These are phyloP conservation scores for Chlorencoelia australis DNA, from an alignment of 2,329 filamentous ascomycete genomes.

Conservation along the genomic window DNA sequence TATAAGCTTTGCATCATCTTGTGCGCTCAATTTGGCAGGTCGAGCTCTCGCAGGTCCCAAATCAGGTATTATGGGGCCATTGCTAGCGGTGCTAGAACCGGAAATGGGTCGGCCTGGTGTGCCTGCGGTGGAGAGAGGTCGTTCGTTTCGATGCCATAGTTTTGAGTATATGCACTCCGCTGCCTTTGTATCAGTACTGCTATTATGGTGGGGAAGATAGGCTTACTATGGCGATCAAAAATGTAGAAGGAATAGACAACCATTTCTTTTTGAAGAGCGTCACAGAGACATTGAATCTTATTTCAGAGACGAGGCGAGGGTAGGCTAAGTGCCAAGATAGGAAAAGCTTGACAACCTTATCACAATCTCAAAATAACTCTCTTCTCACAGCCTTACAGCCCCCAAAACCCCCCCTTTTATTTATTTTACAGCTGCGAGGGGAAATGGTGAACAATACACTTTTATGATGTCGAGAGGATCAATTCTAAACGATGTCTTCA, in stretches of 20 bases:
- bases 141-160: conserved; percentile 50
- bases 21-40: conserved; percentile 33
- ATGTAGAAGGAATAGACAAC: conserved; percentile 97
- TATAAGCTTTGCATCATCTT: conserved; percentile 91
- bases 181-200: conserved; percentile 31
- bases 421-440: too few relatives aligned
- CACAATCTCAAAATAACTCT: neutral
- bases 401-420: neutral
- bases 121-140: conserved; percentile 25
- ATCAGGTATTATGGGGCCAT: conserved; percentile 27
- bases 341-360: too few relatives aligned
- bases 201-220: conserved; percentile 5
- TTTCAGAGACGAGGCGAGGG: too few relatives aligned
- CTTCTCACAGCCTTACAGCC: neutral
- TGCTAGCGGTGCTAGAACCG: conserved; percentile 35
- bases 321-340: too few relatives aligned
- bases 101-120: conserved; percentile 40
- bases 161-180: conserved; percentile 96
- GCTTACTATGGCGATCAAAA: conserved; percentile 91
- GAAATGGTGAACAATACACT: too few relatives aligned
- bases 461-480: conserved; percentile 7
- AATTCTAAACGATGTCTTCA: conserved; percentile 13
- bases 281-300: too few relatives aligned
- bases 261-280: too few relatives aligned
- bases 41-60: conserved; percentile 24